phyloP scores from a whole-genome alignment of 306 rosid genomes.

The Luffa acutangula region DNA sequence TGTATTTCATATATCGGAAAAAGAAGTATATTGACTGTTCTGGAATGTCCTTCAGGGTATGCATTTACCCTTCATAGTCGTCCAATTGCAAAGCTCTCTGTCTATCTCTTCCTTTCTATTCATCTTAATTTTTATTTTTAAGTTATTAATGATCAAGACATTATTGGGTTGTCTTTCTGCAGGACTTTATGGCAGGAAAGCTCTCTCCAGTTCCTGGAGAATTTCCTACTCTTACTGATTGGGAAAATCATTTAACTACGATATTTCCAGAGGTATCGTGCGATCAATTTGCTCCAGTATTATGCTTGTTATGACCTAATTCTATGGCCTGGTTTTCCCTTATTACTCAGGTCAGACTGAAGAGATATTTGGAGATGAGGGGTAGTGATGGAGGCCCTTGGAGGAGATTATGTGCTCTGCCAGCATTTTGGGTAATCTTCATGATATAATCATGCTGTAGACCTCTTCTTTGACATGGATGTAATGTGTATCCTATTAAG shows the following conservation, averaged over 20 bases:
- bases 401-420: slow-evolving; percentile 98
- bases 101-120: neutral
- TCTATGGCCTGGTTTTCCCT: slow-evolving; percentile 7
- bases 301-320: slow-evolving; percentile 16
- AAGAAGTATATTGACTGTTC: slow-evolving; percentile 73
- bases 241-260: slow-evolving; percentile 98
- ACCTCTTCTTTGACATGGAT: slow-evolving; percentile 4
- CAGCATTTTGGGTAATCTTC: slow-evolving; percentile 85
- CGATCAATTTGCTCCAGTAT: slow-evolving; percentile 1
- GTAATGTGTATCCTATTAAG: neutral
- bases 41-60: slow-evolving; percentile 95
- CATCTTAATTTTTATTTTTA: neutral
- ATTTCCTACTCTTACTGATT: slow-evolving; percentile 83
- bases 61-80: slow-evolving; percentile 24
- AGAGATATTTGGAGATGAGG: slow-evolving; percentile 99
- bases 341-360: slow-evolving; percentile 76
- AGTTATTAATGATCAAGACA: neutral
- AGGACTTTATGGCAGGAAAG: slow-evolving; percentile 89
- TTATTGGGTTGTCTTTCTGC: slow-evolving; percentile 13
- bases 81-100: neutral
- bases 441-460: slow-evolving; percentile 13
- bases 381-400: slow-evolving; percentile 99
- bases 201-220: slow-evolving; percentile 83
- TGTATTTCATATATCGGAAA: slow-evolving; percentile 85
- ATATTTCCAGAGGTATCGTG: slow-evolving; percentile 80